Conservation (phyloP, 2,329 filamentous ascomycete genomes). For the Hymenoscyphus albidus region DNA sequence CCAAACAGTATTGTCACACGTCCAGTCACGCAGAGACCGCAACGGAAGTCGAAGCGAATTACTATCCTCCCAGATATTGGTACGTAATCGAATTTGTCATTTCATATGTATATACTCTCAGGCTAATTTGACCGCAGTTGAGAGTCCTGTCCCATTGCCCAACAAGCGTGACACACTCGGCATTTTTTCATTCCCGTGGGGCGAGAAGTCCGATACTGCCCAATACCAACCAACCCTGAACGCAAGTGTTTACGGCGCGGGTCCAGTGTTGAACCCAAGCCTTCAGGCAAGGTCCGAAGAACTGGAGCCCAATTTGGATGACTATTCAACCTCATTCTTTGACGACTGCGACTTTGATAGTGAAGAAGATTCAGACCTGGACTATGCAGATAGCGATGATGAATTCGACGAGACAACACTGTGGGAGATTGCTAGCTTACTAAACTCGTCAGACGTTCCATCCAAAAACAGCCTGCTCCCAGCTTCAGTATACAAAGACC, state of each 20-base stretch:
- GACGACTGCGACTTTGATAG: slow-evolving; percentile 57
- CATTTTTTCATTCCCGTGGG: slow-evolving; percentile 65
- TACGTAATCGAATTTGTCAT: slow-evolving; percentile 17
- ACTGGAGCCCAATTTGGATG: slow-evolving; percentile 24
- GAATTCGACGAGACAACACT: slow-evolving; percentile 58
- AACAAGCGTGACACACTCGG: slow-evolving; percentile 57
- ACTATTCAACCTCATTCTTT: slow-evolving; percentile 48
- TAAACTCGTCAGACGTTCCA: slow-evolving; percentile 50
- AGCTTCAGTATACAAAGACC: slow-evolving; percentile 2
- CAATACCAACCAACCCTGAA: slow-evolving; percentile 39
- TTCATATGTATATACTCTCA: neutral
- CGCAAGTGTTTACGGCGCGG: slow-evolving; percentile 17
- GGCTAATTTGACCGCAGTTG: slow-evolving; percentile 38
- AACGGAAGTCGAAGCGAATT: slow-evolving; percentile 52
- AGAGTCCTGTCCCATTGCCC: slow-evolving; percentile 56
- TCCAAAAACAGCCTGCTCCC: slow-evolving; percentile 50
- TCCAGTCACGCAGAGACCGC: slow-evolving; percentile 49
- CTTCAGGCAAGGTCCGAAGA: slow-evolving; percentile 28
- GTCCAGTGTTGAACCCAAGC: slow-evolving; percentile 23
- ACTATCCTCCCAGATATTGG: slow-evolving; percentile 58
- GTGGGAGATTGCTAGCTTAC: slow-evolving; percentile 60
- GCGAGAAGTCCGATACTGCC: slow-evolving; percentile 57
- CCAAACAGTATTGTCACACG: slow-evolving; percentile 37
- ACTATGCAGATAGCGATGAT: slow-evolving; percentile 34
- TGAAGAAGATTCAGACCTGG: slow-evolving; percentile 35